These are phyloP conservation scores for Penicillium sp. DNA, from an alignment of 2,329 filamentous ascomycete species.

Conservation along the genomic window DNA sequence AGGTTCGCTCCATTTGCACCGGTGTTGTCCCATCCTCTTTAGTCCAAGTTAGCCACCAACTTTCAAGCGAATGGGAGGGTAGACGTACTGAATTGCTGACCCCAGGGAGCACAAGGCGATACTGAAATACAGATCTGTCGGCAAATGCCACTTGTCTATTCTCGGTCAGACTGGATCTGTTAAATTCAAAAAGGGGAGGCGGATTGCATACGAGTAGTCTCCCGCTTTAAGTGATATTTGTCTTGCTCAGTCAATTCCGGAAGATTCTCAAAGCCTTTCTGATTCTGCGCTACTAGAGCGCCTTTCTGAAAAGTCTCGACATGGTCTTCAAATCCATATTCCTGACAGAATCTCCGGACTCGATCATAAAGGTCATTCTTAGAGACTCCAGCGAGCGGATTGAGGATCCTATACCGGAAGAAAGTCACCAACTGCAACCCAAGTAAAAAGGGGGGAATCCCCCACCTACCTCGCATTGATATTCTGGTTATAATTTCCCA, in stretches of 20 bases:
- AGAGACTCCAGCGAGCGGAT: conserved; percentile 24
- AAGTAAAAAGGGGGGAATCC: background rate
- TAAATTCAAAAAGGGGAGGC: background rate
- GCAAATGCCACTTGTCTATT: conserved; percentile 17
- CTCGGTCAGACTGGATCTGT: background rate
- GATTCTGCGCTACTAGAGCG: conserved; percentile 30
- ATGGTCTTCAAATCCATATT: conserved; percentile 35
- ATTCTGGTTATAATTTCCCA: conserved; percentile 16
- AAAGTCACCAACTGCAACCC: background rate
- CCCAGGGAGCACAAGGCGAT: conserved; percentile 44
- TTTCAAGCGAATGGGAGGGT: background rate
- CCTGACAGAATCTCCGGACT: conserved; percentile 39
- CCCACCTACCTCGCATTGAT: conserved; percentile 13
- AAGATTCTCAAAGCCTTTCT: conserved; percentile 30
- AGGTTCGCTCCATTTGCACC: conserved; percentile 48
- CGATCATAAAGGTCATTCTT: conserved; percentile 28
- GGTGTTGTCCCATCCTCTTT: conserved; percentile 44
- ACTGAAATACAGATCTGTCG: conserved; percentile 13
- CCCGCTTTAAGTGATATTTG: conserved; percentile 29
- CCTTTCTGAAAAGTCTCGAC: conserved; percentile 30
- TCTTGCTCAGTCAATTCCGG: conserved; percentile 35
- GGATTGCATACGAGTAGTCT: conserved; percentile 6
- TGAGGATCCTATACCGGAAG: conserved; percentile 21
- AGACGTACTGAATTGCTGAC: conserved; percentile 39
- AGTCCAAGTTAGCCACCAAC: background rate